A percentile compares a stretch with the other conserved stretches of the same genome.
Conservation (phyloP, 352 stramenopile species). For the Phytophthora pluvialis region DNA sequence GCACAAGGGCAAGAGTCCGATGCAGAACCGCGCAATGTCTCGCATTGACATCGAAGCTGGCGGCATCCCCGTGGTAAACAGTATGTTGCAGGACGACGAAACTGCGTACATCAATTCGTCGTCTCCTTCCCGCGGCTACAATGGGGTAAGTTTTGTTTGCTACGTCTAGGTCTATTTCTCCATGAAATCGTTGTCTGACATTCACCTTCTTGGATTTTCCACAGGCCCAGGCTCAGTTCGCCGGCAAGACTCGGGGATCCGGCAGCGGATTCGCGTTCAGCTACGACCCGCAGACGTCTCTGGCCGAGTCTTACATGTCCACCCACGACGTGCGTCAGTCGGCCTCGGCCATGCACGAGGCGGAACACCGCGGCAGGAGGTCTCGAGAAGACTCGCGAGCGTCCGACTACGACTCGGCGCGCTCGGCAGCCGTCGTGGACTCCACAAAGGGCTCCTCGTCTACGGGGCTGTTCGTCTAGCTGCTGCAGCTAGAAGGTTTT, state of each 20-base stretch:
- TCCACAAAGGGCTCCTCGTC: conserved; percentile 46
- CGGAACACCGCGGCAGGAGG: conserved; percentile 61
- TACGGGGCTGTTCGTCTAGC: conserved; percentile 48
- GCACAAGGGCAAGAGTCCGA: conserved; percentile 38
- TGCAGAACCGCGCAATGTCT: conserved; percentile 28
- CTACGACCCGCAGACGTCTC: conserved; percentile 79
- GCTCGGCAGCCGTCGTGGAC: conserved; percentile 35
- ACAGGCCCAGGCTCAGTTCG: conserved; percentile 19
- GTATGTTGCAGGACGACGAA: conserved; percentile 41
- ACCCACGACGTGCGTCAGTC: conserved; percentile 66
- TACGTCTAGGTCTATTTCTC: neutral
- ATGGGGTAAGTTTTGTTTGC: conserved; percentile 28
- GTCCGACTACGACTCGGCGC: conserved; percentile 61
- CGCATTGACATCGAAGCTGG: conserved; percentile 64
- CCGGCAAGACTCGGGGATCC: conserved; percentile 62
- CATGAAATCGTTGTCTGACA: conserved; percentile 21
- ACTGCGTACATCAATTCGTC: conserved; percentile 53
- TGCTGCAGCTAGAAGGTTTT: conserved; percentile 10
- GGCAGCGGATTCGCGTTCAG: conserved; percentile 86
- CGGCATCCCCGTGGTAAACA: conserved; percentile 51
- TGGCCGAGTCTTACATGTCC: conserved; percentile 83
- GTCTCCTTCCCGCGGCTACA: conserved; percentile 37
- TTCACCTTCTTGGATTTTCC: neutral
- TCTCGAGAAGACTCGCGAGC: conserved; percentile 79
- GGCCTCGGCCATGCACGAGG: conserved; percentile 64